phyloP scores from a whole-genome alignment of 2,329 filamentous ascomycete species.

The Chaetomiaceae sp. region DNA sequence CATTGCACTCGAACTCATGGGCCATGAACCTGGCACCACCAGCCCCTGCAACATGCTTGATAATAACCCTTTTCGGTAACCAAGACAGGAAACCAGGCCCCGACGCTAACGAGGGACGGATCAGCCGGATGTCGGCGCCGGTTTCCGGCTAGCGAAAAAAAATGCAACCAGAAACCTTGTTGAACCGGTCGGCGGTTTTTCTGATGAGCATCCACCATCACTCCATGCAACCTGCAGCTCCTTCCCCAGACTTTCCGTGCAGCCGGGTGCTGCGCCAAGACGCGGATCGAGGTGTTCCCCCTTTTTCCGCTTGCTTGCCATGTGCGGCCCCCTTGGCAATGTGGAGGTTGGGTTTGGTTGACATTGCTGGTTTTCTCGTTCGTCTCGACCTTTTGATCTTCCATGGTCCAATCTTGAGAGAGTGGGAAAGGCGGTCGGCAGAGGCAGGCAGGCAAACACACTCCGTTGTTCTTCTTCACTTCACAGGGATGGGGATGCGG shows the following conservation, averaged over 20 bases:
- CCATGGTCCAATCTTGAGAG: too few relatives aligned
- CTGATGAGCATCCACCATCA: neutral
- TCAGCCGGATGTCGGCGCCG: conserved; percentile 20
- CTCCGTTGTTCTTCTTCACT: too few relatives aligned
- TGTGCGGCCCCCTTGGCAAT: neutral
- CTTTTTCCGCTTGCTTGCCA: neutral
- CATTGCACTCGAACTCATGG: neutral
- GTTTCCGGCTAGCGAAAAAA: conserved; percentile 25
- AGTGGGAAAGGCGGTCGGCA: too few relatives aligned
- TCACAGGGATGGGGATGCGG: too few relatives aligned
- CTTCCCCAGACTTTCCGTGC: conserved; percentile 28
- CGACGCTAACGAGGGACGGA: neutral
- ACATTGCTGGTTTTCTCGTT: neutral
- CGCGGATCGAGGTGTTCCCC: conserved; percentile 6
- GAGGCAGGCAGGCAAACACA: too few relatives aligned
- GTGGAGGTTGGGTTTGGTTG: too few relatives aligned
- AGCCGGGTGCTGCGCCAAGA: conserved; percentile 25
- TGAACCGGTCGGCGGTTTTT: conserved; percentile 1
- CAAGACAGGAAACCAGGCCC: neutral
- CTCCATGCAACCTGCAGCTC: neutral
- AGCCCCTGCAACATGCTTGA: too few relatives aligned
- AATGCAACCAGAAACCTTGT: too few relatives aligned
- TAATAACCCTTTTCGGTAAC: neutral
- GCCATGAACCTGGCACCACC: neutral
- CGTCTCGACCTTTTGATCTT: neutral